Evolutionary conservation across 2,329 filamentous ascomycete genomes (phyloP).

Genomic region (Xylaria sp.): DNA sequence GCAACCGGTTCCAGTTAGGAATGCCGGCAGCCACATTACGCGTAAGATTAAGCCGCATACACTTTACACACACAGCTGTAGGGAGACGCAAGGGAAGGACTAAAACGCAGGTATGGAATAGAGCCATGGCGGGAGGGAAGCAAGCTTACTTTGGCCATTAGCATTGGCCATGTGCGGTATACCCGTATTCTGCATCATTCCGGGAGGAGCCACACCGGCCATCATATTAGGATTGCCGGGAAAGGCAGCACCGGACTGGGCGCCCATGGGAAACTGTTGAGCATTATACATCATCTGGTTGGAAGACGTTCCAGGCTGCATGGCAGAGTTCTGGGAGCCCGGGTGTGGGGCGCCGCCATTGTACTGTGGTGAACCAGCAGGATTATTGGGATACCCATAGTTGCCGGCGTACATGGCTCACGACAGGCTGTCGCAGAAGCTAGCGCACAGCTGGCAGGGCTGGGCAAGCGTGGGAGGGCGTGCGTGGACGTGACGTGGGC

Average conservation of each 20-base stretch:
- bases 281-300: constrained; percentile 68
- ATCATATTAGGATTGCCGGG: constrained; percentile 67
- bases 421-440: constrained; percentile 47
- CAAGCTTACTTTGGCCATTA: constrained; percentile 69
- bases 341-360: constrained; percentile 58
- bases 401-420: constrained; percentile 66
- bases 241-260: constrained; percentile 59
- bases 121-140: constrained; percentile 44
- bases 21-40: constrained; percentile 36
- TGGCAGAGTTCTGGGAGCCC: constrained; percentile 57
- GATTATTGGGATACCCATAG: constrained; percentile 65
- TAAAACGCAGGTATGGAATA: constrained; percentile 34
- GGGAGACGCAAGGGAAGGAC: constrained; percentile 28
- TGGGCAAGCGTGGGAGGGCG: constrained; percentile 39
- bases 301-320: constrained; percentile 57
- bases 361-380: constrained; percentile 60
- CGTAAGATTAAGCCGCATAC: constrained; percentile 35
- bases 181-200: constrained; percentile 72
- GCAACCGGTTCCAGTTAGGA: constrained; percentile 27
- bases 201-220: constrained; percentile 62
- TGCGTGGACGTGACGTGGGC: constrained; percentile 41
- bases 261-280: constrained; percentile 67
- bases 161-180: constrained; percentile 67
- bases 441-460: constrained; percentile 49
- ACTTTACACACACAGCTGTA: constrained; percentile 32